Evolutionary conservation across 495 filamentous ascomycete species (phyloP).

Genomic region (Xanthoparmelia taractica): DNA sequence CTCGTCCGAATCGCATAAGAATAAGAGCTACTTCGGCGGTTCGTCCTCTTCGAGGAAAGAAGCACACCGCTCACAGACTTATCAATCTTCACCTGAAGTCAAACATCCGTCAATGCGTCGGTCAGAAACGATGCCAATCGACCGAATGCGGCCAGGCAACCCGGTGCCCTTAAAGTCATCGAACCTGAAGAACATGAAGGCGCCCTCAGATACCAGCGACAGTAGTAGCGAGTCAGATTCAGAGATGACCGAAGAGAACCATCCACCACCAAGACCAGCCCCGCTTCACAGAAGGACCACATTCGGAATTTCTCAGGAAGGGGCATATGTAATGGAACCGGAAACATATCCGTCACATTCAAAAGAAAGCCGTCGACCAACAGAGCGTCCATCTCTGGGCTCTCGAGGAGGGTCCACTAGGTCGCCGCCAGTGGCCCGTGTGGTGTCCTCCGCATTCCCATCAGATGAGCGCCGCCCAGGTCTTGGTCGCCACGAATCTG

Average conservation of each 20-base stretch:
- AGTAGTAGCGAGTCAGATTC: constrained; percentile 32
- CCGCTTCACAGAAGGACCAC: constrained; percentile 9
- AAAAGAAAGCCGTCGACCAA: constrained; percentile 13
- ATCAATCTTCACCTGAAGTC: constrained; percentile 13
- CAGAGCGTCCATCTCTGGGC: constrained; percentile 19
- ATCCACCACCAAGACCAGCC: constrained; percentile 15
- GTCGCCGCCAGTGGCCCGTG: constrained; percentile 15
- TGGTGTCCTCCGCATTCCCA: constrained; percentile 10
- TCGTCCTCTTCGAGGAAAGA: constrained; percentile 18
- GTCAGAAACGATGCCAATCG: constrained; percentile 32
- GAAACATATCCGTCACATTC: constrained; percentile 16
- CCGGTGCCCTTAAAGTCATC: constrained; percentile 21
- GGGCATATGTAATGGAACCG: constrained; percentile 32
- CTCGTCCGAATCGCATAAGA: constrained; percentile 19
- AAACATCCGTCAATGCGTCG: constrained; percentile 26
- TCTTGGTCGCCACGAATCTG: constrained; percentile 18
- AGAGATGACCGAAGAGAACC: constrained; percentile 16
- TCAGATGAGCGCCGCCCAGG: constrained; percentile 14
- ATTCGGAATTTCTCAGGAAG: constrained; percentile 3
- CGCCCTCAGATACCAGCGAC: constrained; percentile 8
- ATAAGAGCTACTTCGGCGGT: constrained; percentile 9
- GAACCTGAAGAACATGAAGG: constrained; percentile 26
- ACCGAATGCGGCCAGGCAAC: constrained; percentile 17
- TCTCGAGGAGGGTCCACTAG: constrained; percentile 14
- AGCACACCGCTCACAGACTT: constrained; percentile 21